These are phyloP conservation scores for Blastocystis sp. DNA, from an alignment of 352 stramenopile species.

Conservation along the genomic window DNA sequence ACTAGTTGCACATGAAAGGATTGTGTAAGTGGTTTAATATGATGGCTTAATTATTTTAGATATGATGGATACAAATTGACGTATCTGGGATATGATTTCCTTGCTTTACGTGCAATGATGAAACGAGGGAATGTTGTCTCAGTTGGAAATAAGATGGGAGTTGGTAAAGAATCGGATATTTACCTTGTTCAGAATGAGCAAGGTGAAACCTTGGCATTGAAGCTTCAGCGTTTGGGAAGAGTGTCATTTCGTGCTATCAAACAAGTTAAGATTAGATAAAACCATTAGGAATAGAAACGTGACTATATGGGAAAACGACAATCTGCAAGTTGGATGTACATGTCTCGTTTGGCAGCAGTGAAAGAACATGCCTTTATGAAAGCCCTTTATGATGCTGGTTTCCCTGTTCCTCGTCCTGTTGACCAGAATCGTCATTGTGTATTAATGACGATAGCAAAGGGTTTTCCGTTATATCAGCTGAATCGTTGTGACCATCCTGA, in stretches of 20 bases:
- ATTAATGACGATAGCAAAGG: slow-evolving; percentile 91
- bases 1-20: slow-evolving; percentile 92
- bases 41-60: slow-evolving; percentile 68
- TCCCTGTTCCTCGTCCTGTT: slow-evolving; percentile 93
- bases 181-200: slow-evolving; percentile 84
- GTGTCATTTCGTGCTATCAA: slow-evolving; percentile 95
- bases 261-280: slow-evolving; percentile 70
- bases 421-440: slow-evolving; percentile 96
- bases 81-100: slow-evolving; percentile 97
- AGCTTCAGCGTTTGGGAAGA: slow-evolving; percentile 97
- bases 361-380: slow-evolving; percentile 99
- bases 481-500: slow-evolving; percentile 73
- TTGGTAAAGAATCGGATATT: slow-evolving; percentile 98
- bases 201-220: slow-evolving; percentile 94
- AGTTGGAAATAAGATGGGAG: slow-evolving; percentile 88
- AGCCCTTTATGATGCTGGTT: slow-evolving; percentile 89
- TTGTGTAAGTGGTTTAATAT: slow-evolving; percentile 85
- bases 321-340: slow-evolving; percentile 96
- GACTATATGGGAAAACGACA: slow-evolving; percentile 93
- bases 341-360: slow-evolving; percentile 93
- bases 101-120: slow-evolving; percentile 92
- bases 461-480: slow-evolving; percentile 91
- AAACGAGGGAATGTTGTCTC: slow-evolving; percentile 84
- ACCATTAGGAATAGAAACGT: slow-evolving; percentile 81
- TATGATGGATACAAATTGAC: slow-evolving; percentile 88